Evolutionary conservation across 1,284 basidiomycete species (phyloP).

Genomic region (Ustilago curta): DNA sequence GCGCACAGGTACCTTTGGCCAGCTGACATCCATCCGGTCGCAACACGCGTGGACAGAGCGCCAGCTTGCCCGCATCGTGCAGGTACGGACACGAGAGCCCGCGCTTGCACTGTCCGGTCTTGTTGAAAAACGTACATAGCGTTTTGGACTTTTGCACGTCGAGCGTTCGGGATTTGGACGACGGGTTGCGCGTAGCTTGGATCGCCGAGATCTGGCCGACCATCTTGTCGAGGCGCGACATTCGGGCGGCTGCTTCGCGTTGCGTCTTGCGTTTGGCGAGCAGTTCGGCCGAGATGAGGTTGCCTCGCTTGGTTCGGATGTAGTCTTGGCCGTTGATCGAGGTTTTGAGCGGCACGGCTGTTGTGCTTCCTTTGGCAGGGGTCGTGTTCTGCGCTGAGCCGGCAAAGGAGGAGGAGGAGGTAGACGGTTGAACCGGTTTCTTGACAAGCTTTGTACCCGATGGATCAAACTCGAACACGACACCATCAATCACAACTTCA

Average conservation of each 20-base stretch:
- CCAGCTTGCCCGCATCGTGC: slow-evolving; percentile 61
- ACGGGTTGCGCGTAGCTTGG: slow-evolving; percentile 41
- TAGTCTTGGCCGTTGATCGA: slow-evolving; percentile 70
- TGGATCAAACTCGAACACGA: slow-evolving; percentile 72
- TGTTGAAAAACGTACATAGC: slow-evolving; percentile 61
- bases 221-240: slow-evolving; percentile 54
- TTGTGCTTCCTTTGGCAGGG: background rate
- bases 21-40: slow-evolving; percentile 57
- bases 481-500: slow-evolving; percentile 72
- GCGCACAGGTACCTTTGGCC: slow-evolving; percentile 58
- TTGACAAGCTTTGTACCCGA: slow-evolving; percentile 72
- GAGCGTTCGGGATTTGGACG: slow-evolving; percentile 11
- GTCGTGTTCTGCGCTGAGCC: background rate
- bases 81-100: slow-evolving; percentile 63
- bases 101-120: slow-evolving; percentile 64
- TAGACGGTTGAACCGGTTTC: slow-evolving; percentile 46
- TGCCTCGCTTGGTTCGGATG: slow-evolving; percentile 70
- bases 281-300: slow-evolving; percentile 69
- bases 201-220: slow-evolving; percentile 52
- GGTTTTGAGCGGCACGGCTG: slow-evolving; percentile 51
- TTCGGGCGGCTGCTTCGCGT: slow-evolving; percentile 44
- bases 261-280: slow-evolving; percentile 60
- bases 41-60: slow-evolving; percentile 64
- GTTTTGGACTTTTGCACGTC: slow-evolving; percentile 29
- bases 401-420: background rate